Evolutionary conservation across 495 filamentous ascomycete species (phyloP).

Genomic region (Hypoxylon cercidicola): DNA sequence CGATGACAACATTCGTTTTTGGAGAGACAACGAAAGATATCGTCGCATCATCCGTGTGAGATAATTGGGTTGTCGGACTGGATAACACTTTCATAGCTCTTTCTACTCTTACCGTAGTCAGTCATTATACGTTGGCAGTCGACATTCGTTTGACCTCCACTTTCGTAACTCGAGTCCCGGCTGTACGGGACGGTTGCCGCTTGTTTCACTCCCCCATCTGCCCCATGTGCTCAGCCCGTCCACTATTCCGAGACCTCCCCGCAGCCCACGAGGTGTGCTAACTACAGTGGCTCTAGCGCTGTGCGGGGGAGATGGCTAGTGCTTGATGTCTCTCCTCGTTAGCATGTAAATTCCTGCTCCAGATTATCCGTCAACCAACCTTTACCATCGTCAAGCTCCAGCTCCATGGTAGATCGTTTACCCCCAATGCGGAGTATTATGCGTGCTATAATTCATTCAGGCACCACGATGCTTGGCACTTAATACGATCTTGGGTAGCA

Average conservation of each 20-base stretch:
- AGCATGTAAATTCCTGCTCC: slow-evolving; percentile 2
- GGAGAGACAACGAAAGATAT: no score
- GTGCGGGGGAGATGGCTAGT: slow-evolving; percentile 16
- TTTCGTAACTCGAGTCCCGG: slow-evolving; percentile 28
- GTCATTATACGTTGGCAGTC: background rate
- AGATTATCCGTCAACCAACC: slow-evolving; percentile 37
- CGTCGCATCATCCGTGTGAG: no score
- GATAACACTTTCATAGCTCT: no score
- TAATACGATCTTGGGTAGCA: slow-evolving; percentile 33
- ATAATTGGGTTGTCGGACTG: no score
- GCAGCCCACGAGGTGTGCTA: slow-evolving; percentile 17
- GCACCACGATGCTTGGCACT: slow-evolving; percentile 31
- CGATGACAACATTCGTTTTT: no score
- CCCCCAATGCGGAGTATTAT: slow-evolving; percentile 31
- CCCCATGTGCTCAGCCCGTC: background rate
- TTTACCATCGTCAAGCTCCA: slow-evolving; percentile 10
- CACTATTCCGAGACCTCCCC: slow-evolving; percentile 15
- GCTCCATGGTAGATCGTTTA: slow-evolving; percentile 9
- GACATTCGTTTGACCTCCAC: no score
- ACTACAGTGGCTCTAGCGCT: slow-evolving; percentile 11
- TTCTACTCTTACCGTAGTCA: background rate
- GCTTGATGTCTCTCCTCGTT: background rate
- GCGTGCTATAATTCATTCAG: slow-evolving; percentile 22
- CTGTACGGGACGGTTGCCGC: slow-evolving; percentile 25
- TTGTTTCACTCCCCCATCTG: slow-evolving; percentile 17